Conservation (phyloP, 768 basidiomycete genomes). For the Trametes cubensis region DNA sequence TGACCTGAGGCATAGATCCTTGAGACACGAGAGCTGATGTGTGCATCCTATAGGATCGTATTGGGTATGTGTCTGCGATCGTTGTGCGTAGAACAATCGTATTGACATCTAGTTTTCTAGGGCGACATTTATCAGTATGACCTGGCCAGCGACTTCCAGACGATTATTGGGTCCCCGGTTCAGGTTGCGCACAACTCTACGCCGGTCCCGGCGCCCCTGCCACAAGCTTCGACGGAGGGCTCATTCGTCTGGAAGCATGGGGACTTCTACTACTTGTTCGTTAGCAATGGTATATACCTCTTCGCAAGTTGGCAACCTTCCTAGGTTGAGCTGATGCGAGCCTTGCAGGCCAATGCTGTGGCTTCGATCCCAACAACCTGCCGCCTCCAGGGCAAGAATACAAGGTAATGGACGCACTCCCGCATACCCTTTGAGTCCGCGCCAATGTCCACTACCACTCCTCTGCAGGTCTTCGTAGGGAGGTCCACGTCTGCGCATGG, state of each 20-base stretch:
- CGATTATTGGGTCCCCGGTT: slow-evolving; percentile 1
- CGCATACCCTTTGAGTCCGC: background rate
- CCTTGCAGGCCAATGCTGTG: slow-evolving; percentile 14
- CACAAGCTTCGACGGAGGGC: slow-evolving; percentile 21
- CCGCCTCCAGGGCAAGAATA: slow-evolving; percentile 28
- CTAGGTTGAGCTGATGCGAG: background rate
- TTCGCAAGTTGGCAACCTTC: background rate
- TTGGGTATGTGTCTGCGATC: slow-evolving; percentile 12
- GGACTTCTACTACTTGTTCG: slow-evolving; percentile 26
- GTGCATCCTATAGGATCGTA: slow-evolving; percentile 13
- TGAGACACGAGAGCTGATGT: background rate
- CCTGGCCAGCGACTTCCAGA: slow-evolving; percentile 16
- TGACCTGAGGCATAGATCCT: no score
- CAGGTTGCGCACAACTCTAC: slow-evolving; percentile 25
- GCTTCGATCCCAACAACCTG: slow-evolving; percentile 18
- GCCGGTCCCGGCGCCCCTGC: background rate
- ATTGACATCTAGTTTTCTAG: background rate
- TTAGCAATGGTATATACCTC: slow-evolving; percentile 23
- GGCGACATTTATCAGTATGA: slow-evolving; percentile 20
- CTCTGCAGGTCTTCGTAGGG: slow-evolving; percentile 26
- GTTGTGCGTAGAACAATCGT: background rate
- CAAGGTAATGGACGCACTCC: slow-evolving; percentile 23
- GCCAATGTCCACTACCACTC: no score
- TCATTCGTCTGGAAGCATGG: slow-evolving; percentile 26
- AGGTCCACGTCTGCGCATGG: slow-evolving; percentile 24